These are phyloP conservation scores for Candida tibetensis DNA, from an alignment of 805 yeast species.

Conservation along the genomic window DNA sequence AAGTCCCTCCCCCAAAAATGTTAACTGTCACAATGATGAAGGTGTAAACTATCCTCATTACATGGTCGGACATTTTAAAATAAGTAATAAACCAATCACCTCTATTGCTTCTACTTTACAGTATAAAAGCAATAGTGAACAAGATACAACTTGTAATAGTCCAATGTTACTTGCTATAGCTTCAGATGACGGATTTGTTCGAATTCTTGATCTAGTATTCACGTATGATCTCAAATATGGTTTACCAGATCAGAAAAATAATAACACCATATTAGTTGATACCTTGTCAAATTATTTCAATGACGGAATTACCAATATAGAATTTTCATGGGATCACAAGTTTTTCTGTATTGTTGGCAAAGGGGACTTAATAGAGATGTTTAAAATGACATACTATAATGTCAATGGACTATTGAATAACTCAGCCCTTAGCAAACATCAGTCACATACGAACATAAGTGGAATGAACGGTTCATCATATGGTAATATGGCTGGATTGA, in stretches of 20 bases:
- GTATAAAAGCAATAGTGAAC: slow-evolving; percentile 7
- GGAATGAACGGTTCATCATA: slow-evolving; percentile 6
- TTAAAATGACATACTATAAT: slow-evolving; percentile 40
- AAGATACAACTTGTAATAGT: slow-evolving; percentile 16
- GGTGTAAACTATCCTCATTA: slow-evolving; percentile 6
- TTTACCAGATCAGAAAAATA: slow-evolving; percentile 14
- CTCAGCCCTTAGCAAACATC: slow-evolving; percentile 7
- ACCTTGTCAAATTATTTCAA: slow-evolving; percentile 59
- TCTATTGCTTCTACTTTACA: slow-evolving; percentile 34
- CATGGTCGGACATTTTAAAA: slow-evolving; percentile 55
- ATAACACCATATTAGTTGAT: slow-evolving; percentile 41
- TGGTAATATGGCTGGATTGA: too few relatives aligned
- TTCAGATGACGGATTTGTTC: slow-evolving; percentile 61
- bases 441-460: slow-evolving; percentile 8
- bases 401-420: slow-evolving; percentile 30
- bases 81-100: slow-evolving; percentile 61
- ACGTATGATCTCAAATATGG: slow-evolving; percentile 30
- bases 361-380: slow-evolving; percentile 49
- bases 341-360: slow-evolving; percentile 50
- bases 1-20: slow-evolving; percentile 23
- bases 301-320: slow-evolving; percentile 56
- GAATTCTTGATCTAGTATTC: slow-evolving; percentile 50
- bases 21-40: slow-evolving; percentile 5
- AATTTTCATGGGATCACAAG: slow-evolving; percentile 47
- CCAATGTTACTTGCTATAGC: slow-evolving; percentile 51